Evolutionary conservation across 2,329 filamentous ascomycete genomes (phyloP).

Genomic region (Trichoderma atrobrunneum): DNA sequence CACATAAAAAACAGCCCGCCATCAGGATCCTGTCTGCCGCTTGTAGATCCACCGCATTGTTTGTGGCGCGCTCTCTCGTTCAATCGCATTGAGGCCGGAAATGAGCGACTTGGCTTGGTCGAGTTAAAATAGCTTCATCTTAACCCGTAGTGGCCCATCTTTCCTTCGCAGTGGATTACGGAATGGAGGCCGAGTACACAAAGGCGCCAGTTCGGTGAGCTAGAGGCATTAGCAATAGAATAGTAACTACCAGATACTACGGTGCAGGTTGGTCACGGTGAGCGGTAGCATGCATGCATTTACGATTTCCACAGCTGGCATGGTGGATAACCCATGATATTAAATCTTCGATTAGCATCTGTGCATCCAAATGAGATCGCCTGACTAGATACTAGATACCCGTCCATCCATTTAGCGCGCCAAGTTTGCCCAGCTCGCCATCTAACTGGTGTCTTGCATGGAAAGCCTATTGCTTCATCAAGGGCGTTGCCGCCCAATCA

Average conservation of each 20-base stretch:
- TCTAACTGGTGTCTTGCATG: slow-evolving; percentile 4
- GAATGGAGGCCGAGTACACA: neutral
- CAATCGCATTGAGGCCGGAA: slow-evolving; percentile 15
- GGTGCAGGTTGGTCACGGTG: neutral
- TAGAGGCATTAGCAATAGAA: neutral
- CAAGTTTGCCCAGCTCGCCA: neutral
- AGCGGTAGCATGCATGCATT: neutral
- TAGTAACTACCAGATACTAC: neutral
- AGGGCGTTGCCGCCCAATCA: neutral
- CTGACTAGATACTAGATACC: slow-evolving; percentile 1
- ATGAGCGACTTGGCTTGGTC: slow-evolving; percentile 12
- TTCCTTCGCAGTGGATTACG: neutral
- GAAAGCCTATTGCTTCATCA: neutral
- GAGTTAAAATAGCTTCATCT: slow-evolving; percentile 12
- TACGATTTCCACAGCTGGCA: neutral
- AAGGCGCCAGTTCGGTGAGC: neutral
- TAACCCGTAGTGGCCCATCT: neutral
- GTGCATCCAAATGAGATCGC: neutral
- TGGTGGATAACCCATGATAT: neutral
- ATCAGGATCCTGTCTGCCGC: neutral
- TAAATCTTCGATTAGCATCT: slow-evolving; percentile 7
- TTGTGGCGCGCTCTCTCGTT: neutral
- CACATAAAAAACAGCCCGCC: neutral
- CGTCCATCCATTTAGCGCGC: slow-evolving; percentile 4
- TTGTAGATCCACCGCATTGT: slow-evolving; percentile 7